Conservation (phyloP, 176 grass and related monocot species). For the Oryza glaberrima region DNA sequence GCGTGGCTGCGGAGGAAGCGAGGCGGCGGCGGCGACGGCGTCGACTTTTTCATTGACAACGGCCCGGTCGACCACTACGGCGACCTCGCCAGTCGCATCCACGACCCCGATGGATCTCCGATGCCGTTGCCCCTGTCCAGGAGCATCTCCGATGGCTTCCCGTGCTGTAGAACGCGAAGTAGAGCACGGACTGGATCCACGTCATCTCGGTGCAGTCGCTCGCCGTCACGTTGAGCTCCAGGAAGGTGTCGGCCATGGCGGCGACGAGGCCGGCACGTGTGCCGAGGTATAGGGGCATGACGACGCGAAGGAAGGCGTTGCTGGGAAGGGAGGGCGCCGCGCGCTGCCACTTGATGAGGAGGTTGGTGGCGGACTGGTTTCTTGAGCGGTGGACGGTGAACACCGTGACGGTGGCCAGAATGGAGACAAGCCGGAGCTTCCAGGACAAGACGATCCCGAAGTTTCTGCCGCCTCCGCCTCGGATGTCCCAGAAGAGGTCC, state of each 20-base stretch:
- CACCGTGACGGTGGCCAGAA: constrained; percentile 40
- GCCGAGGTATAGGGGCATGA: constrained; percentile 55
- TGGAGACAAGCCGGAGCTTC: constrained; percentile 51
- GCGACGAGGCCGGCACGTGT: constrained; percentile 4
- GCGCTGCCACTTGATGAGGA: constrained; percentile 44
- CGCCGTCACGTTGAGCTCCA: constrained; percentile 44
- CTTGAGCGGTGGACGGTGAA: constrained; percentile 41
- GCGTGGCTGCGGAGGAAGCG: no score
- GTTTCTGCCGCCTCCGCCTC: constrained; percentile 61
- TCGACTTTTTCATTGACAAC: no score
- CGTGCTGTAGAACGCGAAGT: constrained; percentile 57
- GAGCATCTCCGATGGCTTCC: constrained; percentile 42
- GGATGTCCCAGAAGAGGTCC: constrained; percentile 63
- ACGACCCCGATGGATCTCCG: no score
- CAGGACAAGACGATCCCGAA: constrained; percentile 60
- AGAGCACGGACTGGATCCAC: constrained; percentile 62
- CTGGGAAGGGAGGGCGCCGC: constrained; percentile 41
- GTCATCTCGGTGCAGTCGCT: constrained; percentile 71
- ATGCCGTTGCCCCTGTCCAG: constrained; percentile 43
- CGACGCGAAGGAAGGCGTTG: constrained; percentile 37
- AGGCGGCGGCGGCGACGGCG: no score
- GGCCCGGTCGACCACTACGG: no score
- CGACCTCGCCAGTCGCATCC: no score
- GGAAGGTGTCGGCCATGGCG: constrained; percentile 40
- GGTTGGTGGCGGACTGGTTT: constrained; percentile 47